Percentiles rank a stretch among this genome's conserved stretches.
These are phyloP conservation scores for Zalerion maritima DNA, from an alignment of 495 filamentous ascomycete genomes.

Conservation along the genomic window DNA sequence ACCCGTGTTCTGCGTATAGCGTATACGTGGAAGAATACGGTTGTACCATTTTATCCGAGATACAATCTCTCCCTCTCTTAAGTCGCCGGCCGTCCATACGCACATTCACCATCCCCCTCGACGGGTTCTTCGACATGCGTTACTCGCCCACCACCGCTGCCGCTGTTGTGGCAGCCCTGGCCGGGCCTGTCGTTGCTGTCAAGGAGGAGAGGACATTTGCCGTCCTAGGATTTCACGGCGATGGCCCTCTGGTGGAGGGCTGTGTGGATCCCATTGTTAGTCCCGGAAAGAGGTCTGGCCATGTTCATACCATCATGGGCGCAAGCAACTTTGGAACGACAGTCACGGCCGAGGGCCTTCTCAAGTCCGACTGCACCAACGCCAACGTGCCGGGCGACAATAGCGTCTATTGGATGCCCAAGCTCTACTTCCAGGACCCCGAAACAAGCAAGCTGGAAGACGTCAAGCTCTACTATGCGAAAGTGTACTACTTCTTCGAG, in stretches of 20 bases:
- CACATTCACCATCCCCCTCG: no score
- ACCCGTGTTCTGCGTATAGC: no score
- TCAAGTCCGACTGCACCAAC: conserved; percentile 49
- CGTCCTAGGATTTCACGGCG: conserved; percentile 27
- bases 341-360: conserved; percentile 42
- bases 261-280: conserved; percentile 50
- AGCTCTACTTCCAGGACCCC: conserved; percentile 46
- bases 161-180: conserved; percentile 13
- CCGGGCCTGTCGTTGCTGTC: conserved; percentile 17
- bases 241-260: conserved; percentile 37
- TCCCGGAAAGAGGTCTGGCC: conserved; percentile 41
- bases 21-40: no score
- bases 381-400: conserved; percentile 50
- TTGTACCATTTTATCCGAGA: no score
- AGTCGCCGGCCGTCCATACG: no score
- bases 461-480: conserved; percentile 44
- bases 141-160: conserved; percentile 13
- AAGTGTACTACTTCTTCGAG: conserved; percentile 58
- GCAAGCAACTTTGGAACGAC: conserved; percentile 54
- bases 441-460: conserved; percentile 50
- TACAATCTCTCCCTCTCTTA: no score
- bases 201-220: conserved; percentile 26
- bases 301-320: conserved; percentile 56
- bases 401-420: conserved; percentile 67
- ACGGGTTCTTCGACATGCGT: conserved; percentile 17